Evolutionary conservation across 108 stramenopile genomes (phyloP), one percentile per base, ranked within the genome.

Genomic region (Skeletonema grethae): DNA sequence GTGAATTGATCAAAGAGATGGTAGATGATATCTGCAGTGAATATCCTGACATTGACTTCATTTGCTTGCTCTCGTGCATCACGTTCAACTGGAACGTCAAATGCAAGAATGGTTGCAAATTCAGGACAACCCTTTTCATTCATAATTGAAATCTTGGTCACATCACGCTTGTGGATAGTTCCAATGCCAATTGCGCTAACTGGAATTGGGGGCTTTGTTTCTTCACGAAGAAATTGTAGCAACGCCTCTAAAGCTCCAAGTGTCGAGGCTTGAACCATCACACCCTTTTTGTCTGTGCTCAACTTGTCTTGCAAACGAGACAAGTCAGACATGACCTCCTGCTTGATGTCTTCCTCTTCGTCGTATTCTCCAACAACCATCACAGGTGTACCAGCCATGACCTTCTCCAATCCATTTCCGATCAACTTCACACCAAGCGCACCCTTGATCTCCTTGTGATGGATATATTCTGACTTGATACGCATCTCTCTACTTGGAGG

Each of bases 21-120:
- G 85, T 99, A 99, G 75, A 99, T 99, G 72, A 99, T 99, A 69
- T 99, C 99, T 20, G 99, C 99, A 5, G 97, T 98, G 86, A 99
- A 98, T 69, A 99, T 97, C 28, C 91, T 83, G 11, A 99, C 98
- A 61, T 91, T 87, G 69, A 88, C 82, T 53, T 97, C 97, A 36
- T 91, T 87, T 1, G 99, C 98, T 67, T 93, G 84, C 57, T 94
- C 95, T 20, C 94, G 70, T 4, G 99, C 99, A 43, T 97, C 98
- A 13, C 76, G 79, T 70, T 97, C 95, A 57, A 99, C 87, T 22
- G 87, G 86, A n/a, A 98, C 97, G 83, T 99, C 99, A 63, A 99
- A 99, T 30, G 97, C 97, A 11, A 99, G 84, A 57, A 99, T 96
- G 2, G 96, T 97, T 5, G 99, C 98, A 84, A 75, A 99, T 75